Evolutionary conservation across 495 filamentous ascomycete genomes (phyloP).

Genomic region (Durotheca rogersii): DNA sequence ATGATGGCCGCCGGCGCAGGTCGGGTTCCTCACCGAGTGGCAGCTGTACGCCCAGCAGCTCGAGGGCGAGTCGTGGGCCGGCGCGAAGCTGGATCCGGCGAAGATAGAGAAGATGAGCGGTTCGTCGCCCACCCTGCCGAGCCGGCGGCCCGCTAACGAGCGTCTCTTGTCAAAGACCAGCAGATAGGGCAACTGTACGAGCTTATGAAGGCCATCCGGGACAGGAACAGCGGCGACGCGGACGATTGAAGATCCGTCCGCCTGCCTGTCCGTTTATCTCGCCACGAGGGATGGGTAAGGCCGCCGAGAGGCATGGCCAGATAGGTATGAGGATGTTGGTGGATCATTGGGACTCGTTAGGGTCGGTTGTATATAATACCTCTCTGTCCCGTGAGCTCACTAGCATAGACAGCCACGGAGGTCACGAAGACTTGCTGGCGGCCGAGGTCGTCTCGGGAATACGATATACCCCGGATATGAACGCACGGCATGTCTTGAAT

Average conservation of each 20-base stretch:
- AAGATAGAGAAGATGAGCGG: constrained; percentile 95
- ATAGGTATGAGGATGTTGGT: background rate
- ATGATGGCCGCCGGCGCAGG: constrained; percentile 55
- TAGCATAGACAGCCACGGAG: no score
- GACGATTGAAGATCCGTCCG: no score
- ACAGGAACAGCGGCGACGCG: constrained; percentile 50
- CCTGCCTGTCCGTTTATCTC: no score
- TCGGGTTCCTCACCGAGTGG: constrained; percentile 96
- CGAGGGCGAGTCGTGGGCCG: constrained; percentile 81
- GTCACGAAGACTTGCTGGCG: no score
- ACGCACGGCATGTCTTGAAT: no score
- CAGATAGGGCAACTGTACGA: constrained; percentile 93
- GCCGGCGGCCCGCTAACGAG: constrained; percentile 4
- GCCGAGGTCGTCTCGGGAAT: no score
- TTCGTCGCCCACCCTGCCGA: constrained; percentile 45
- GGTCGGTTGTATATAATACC: background rate
- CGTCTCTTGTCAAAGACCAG: constrained; percentile 66
- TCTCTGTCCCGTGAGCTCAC: no score
- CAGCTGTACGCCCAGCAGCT: constrained; percentile 89
- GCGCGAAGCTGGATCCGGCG: constrained; percentile 69
- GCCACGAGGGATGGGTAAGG: background rate
- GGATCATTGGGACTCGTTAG: background rate
- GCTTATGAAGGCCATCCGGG: constrained; percentile 82
- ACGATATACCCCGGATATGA: no score
- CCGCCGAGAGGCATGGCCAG: background rate